phyloP scores from a whole-genome alignment of 2,329 filamentous ascomycete species.

The Hymenoscyphus repandus region DNA sequence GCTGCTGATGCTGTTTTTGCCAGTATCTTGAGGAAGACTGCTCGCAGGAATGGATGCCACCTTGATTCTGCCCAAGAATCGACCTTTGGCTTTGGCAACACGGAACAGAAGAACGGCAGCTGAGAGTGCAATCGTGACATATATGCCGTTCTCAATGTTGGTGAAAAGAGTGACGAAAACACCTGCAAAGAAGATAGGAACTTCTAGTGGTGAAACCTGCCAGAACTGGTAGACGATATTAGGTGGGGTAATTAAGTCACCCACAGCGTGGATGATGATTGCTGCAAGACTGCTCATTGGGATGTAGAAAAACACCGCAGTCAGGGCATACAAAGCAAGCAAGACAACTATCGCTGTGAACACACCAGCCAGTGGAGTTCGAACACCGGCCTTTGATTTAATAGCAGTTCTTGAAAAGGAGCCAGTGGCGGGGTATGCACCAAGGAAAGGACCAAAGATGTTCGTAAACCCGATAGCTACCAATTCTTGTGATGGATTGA shows the following conservation, averaged over 20 bases:
- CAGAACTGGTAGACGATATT: slow-evolving; percentile 94
- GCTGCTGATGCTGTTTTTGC: slow-evolving; percentile 42
- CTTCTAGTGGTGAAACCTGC: slow-evolving; percentile 84
- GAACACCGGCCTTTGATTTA: slow-evolving; percentile 92
- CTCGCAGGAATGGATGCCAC: slow-evolving; percentile 77
- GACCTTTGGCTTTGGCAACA: slow-evolving; percentile 74
- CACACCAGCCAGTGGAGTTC: slow-evolving; percentile 83
- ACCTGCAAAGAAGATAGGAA: slow-evolving; percentile 87
- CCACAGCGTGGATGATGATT: slow-evolving; percentile 94
- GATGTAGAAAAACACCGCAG: slow-evolving; percentile 90
- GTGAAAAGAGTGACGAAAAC: slow-evolving; percentile 86
- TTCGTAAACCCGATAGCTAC: slow-evolving; percentile 92
- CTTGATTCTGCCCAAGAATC: slow-evolving; percentile 76
- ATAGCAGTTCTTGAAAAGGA: slow-evolving; percentile 96
- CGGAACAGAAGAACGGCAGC: slow-evolving; percentile 76
- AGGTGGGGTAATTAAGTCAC: slow-evolving; percentile 84
- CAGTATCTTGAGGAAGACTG: slow-evolving; percentile 42
- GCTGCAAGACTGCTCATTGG: slow-evolving; percentile 73
- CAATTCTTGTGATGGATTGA: slow-evolving; percentile 92
- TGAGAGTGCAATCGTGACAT: slow-evolving; percentile 75
- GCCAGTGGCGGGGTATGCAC: slow-evolving; percentile 86
- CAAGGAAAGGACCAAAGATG: slow-evolving; percentile 84
- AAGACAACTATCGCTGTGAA: slow-evolving; percentile 84
- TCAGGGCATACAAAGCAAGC: slow-evolving; percentile 82
- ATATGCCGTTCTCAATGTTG: slow-evolving; percentile 88